Percentiles rank a stretch among this genome's conserved stretches.
phyloP scores from a whole-genome alignment of 139 green algal species.

The Auxenochlorella pyrenoidosa region DNA sequence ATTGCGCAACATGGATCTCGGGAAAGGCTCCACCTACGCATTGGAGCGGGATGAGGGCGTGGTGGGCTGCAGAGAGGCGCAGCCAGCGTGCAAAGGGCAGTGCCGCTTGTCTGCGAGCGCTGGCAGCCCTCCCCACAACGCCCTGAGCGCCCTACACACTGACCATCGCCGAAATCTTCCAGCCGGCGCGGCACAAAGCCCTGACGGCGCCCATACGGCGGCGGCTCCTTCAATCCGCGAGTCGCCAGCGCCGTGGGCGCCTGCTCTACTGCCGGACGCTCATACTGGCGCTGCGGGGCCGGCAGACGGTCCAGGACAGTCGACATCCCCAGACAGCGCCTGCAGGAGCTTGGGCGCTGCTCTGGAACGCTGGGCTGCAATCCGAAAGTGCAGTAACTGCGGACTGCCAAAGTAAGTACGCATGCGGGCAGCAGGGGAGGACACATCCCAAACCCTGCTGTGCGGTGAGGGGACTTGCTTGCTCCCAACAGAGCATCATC shows the following conservation, averaged over 20 bases:
- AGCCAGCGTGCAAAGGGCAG: too few species aligned
- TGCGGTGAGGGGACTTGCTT: too few species aligned
- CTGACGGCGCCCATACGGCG: slow-evolving; percentile 74
- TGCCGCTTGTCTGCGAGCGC: too few species aligned
- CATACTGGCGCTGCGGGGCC: slow-evolving; percentile 35
- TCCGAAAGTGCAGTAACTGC: too few species aligned
- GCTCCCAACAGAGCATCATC: too few species aligned
- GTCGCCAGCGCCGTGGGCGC: not conserved
- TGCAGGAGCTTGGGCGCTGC: not conserved
- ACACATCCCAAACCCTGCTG: too few species aligned
- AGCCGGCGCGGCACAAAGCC: slow-evolving; percentile 79
- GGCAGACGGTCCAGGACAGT: not conserved
- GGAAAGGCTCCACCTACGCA: slow-evolving; percentile 78
- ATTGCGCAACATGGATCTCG: slow-evolving; percentile 93
- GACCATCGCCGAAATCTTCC: slow-evolving; percentile 91
- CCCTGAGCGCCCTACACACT: slow-evolving; percentile 6
- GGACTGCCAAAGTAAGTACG: too few species aligned
- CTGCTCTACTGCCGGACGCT: not conserved
- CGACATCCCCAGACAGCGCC: not conserved
- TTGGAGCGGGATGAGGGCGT: not conserved
- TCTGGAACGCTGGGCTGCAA: not conserved
- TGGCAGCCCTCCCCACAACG: too few species aligned
- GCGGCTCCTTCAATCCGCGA: slow-evolving; percentile 53
- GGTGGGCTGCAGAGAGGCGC: too few species aligned
- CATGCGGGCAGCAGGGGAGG: too few species aligned